phyloP scores from a whole-genome alignment of 148 eudicot species.

The Silene conica region DNA sequence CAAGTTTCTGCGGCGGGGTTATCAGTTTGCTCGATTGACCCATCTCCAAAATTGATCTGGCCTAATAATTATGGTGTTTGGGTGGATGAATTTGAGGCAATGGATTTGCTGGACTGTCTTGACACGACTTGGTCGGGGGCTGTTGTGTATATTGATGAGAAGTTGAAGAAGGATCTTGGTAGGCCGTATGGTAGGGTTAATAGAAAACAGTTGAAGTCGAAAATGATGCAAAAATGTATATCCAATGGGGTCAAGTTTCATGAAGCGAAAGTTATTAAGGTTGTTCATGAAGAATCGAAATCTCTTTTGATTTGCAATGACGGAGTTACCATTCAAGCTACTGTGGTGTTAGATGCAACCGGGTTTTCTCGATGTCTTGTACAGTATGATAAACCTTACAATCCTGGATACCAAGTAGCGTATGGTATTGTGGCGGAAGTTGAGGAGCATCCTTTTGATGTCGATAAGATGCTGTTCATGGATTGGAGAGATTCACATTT shows the following conservation, averaged over 20 bases:
- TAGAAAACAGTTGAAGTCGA: constrained; percentile 79
- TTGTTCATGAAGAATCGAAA: constrained; percentile 76
- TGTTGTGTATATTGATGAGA: constrained; percentile 65
- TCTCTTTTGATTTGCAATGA: constrained; percentile 77
- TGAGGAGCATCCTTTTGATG: constrained; percentile 89
- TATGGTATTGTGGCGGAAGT: constrained; percentile 97
- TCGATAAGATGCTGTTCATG: constrained; percentile 94
- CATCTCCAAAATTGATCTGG: constrained; percentile 88
- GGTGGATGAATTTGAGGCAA: constrained; percentile 99
- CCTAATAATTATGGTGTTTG: constrained; percentile 99
- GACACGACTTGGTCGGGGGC: constrained; percentile 99
- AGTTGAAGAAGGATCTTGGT: constrained; percentile 54
- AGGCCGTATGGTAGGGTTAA: constrained; percentile 98
- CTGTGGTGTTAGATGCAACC: constrained; percentile 95
- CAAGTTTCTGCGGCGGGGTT: constrained; percentile 90
- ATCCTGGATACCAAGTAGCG: constrained; percentile 97
- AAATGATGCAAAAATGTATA: constrained; percentile 95
- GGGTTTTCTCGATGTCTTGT: constrained; percentile 87
- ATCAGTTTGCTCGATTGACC: constrained; percentile 91
- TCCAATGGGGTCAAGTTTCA: constrained; percentile 84
- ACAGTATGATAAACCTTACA: constrained; percentile 88
- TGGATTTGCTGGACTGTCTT: constrained; percentile 96
- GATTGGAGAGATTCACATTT: constrained; percentile 99
- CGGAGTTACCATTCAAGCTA: constrained; percentile 77
- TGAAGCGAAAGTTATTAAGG: constrained; percentile 82